Percentiles rank a stretch among this genome's conserved stretches.
Conservation (phyloP, 306 rosid species). For the Trifolium repens region DNA sequence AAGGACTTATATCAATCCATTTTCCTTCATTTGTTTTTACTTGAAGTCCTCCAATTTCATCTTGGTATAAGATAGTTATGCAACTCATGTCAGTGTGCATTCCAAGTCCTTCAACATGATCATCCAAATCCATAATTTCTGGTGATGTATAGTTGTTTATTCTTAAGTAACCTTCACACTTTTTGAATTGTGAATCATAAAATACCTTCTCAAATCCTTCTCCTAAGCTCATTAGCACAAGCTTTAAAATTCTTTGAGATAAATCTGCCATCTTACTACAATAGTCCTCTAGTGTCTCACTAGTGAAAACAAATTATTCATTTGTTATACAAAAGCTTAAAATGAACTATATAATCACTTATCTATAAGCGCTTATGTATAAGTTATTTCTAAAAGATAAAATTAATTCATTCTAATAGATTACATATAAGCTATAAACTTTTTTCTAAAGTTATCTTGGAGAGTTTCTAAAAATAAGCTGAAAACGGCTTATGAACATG, state of each 20-base stretch:
- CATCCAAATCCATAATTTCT: slow-evolving; percentile 45
- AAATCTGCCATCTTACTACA: slow-evolving; percentile 84
- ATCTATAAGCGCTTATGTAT: not conserved
- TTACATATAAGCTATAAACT: too few relatives aligned
- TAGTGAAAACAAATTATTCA: slow-evolving; percentile 36
- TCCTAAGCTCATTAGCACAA: slow-evolving; percentile 66
- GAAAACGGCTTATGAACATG: not conserved
- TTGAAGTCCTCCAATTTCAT: slow-evolving; percentile 87
- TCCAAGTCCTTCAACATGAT: slow-evolving; percentile 86
- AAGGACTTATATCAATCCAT: slow-evolving; percentile 84
- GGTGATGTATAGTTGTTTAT: slow-evolving; percentile 79
- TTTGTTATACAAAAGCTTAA: not conserved
- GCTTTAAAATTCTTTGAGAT: slow-evolving; percentile 62
- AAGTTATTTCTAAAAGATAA: not conserved
- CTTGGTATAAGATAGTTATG: slow-evolving; percentile 80
- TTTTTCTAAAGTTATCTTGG: not conserved
- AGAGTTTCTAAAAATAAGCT: not conserved
- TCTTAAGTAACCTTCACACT: slow-evolving; percentile 86
- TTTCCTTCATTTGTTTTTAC: slow-evolving; percentile 75
- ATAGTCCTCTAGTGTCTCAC: slow-evolving; percentile 82
- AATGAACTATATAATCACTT: not conserved
- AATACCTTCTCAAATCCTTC: slow-evolving; percentile 61
- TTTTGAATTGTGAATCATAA: slow-evolving; percentile 65
- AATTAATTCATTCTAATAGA: not conserved
- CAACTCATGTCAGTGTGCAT: slow-evolving; percentile 98